These are phyloP conservation scores for Zangia roseola DNA, from an alignment of 768 basidiomycete genomes.

Conservation along the genomic window DNA sequence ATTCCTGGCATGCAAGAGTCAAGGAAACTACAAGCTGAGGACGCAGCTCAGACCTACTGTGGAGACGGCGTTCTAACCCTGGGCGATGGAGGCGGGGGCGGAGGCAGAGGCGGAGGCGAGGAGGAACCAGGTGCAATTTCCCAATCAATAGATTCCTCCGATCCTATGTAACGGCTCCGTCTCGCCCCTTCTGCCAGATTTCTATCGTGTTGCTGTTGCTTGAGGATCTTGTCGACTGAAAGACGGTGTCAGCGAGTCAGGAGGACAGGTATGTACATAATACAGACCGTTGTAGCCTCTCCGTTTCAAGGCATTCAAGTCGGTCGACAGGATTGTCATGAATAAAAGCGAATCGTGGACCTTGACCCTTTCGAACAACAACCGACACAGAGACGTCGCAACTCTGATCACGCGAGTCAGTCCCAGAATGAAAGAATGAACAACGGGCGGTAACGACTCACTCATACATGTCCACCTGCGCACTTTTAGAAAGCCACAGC, in stretches of 20 bases:
- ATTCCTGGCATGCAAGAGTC: constrained; percentile 9
- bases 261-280: constrained; percentile 2
- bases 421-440: background rate
- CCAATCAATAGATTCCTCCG: constrained; percentile 19
- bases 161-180: constrained; percentile 22
- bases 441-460: constrained; percentile 40
- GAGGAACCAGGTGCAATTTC: constrained; percentile 13
- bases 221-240: constrained; percentile 86
- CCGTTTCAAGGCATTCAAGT: constrained; percentile 74
- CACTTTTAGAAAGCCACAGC: constrained; percentile 73
- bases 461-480: constrained; percentile 90
- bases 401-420: constrained; percentile 49
- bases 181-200: constrained; percentile 50
- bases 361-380: constrained; percentile 75
- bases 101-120: constrained; percentile 7
- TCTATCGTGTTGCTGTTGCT: constrained; percentile 72
- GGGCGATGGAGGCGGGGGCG: constrained; percentile 1
- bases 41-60: constrained; percentile 15
- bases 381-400: constrained; percentile 76
- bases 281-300: constrained; percentile 80
- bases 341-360: constrained; percentile 87
- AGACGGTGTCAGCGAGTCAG: constrained; percentile 2
- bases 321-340: constrained; percentile 92
- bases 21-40: background rate
- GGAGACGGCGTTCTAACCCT: constrained; percentile 11